A percentile compares a stretch with the other conserved stretches of the same genome.
phyloP scores from a whole-genome alignment of 2,329 filamentous ascomycete genomes.

The Phoma sp. region DNA sequence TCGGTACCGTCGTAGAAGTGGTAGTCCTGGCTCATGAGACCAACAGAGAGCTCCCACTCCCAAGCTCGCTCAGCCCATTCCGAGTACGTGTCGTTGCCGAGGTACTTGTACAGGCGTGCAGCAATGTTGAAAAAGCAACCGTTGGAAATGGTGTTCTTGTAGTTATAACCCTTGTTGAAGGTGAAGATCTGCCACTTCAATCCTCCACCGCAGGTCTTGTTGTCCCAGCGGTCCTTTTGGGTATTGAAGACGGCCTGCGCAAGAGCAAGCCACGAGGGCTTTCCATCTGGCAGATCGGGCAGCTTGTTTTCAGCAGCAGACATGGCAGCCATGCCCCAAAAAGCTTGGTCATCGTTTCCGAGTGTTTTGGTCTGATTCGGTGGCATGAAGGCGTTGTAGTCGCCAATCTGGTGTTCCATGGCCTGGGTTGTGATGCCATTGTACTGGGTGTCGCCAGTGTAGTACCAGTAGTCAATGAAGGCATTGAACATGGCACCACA shows the following conservation, averaged over 20 bases:
- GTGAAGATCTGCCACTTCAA: slow-evolving; percentile 83
- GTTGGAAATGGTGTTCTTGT: slow-evolving; percentile 85
- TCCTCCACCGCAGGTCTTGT: slow-evolving; percentile 71
- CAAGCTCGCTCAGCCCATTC: slow-evolving; percentile 72
- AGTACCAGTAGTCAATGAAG: slow-evolving; percentile 54
- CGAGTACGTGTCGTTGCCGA: slow-evolving; percentile 61
- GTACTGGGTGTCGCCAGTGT: slow-evolving; percentile 51
- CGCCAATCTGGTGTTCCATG: slow-evolving; percentile 77
- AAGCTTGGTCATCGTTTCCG: slow-evolving; percentile 66
- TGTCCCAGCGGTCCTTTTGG: slow-evolving; percentile 75
- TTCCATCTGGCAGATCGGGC: slow-evolving; percentile 51
- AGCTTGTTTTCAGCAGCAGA: slow-evolving; percentile 63
- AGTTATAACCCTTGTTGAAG: slow-evolving; percentile 77
- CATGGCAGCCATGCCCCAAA: slow-evolving; percentile 67
- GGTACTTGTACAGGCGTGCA: slow-evolving; percentile 75
- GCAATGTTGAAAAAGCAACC: slow-evolving; percentile 84
- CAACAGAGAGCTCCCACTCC: slow-evolving; percentile 61
- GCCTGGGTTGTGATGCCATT: slow-evolving; percentile 56
- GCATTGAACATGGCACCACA: slow-evolving; percentile 51
- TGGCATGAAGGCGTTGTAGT: slow-evolving; percentile 79
- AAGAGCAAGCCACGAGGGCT: slow-evolving; percentile 72
- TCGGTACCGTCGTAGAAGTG: slow-evolving; percentile 57
- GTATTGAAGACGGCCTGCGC: slow-evolving; percentile 77
- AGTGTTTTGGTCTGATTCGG: slow-evolving; percentile 67
- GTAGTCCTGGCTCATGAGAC: slow-evolving; percentile 58